Conservation (phyloP, 305 asterid genomes). For the Solanum chacoense region DNA sequence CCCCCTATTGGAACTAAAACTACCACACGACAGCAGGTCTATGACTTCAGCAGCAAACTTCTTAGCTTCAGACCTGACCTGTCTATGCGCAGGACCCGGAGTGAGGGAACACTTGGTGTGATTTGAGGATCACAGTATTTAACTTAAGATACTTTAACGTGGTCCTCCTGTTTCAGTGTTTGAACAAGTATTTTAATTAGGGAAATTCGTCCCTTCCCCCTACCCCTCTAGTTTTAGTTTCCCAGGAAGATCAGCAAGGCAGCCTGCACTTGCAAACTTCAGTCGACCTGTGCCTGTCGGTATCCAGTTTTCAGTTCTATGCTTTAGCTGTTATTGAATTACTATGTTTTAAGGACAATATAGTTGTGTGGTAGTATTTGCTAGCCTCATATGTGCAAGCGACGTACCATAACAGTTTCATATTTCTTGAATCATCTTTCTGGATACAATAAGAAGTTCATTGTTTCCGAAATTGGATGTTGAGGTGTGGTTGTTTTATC, state of each 20-base stretch:
- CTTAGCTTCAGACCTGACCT: slow-evolving; percentile 31
- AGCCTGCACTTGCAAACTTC: neutral
- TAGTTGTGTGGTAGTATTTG: neutral
- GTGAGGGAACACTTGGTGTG: slow-evolving; percentile 73
- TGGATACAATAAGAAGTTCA: neutral
- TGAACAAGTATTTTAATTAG: neutral
- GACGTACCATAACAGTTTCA: neutral
- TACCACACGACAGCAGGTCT: slow-evolving; percentile 19
- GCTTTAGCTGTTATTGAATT: neutral
- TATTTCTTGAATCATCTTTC: neutral
- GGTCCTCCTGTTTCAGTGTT: neutral
- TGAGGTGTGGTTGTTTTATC: neutral
- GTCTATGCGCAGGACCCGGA: slow-evolving; percentile 59
- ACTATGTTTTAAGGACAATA: neutral
- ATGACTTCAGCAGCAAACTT: slow-evolving; percentile 29
- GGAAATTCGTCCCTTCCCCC: neutral
- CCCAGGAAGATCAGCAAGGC: neutral
- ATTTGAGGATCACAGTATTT: slow-evolving; percentile 18
- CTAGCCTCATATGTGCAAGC: neutral
- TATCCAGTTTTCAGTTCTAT: neutral
- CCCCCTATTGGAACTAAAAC: slow-evolving; percentile 55
- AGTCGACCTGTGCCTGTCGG: neutral
- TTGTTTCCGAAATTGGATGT: neutral
- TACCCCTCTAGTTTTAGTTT: neutral
- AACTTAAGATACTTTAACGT: neutral